Evolutionary conservation across 2,329 filamentous ascomycete genomes (phyloP).

Genomic region (Trichoderma atroviride): DNA sequence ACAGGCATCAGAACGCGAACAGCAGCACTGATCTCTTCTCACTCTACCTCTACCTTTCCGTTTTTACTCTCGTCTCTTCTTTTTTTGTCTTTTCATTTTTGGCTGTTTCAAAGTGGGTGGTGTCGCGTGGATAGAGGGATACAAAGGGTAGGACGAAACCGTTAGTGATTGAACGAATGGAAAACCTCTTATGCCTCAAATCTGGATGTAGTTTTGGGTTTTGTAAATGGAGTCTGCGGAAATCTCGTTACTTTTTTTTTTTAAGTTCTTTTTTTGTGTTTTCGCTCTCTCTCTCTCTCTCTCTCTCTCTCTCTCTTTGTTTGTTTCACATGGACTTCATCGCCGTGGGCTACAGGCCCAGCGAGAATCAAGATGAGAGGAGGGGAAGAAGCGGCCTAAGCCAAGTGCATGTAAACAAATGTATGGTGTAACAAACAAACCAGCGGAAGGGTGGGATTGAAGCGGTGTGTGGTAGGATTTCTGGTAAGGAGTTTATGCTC

Average conservation of each 20-base stretch:
- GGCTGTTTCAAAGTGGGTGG: constrained; percentile 38
- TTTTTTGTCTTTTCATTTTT: background rate
- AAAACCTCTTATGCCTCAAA: constrained; percentile 32
- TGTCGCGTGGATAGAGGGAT: constrained; percentile 36
- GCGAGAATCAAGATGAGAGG: background rate
- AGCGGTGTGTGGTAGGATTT: background rate
- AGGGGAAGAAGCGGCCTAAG: background rate
- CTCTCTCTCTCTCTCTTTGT: background rate
- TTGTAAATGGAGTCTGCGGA: constrained; percentile 45
- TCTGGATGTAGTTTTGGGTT: constrained; percentile 47
- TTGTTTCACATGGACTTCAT: background rate
- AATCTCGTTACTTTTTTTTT: constrained; percentile 25
- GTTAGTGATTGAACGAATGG: constrained; percentile 26
- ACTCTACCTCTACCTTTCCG: background rate
- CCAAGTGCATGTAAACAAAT: constrained; percentile 7
- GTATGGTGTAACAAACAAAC: background rate
- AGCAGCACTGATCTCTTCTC: constrained; percentile 32
- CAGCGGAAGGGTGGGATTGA: background rate
- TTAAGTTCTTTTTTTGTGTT: background rate
- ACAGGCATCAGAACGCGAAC: constrained; percentile 61
- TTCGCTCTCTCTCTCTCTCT: background rate
- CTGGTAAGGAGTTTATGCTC: background rate
- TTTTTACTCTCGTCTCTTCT: background rate
- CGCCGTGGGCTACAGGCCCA: background rate
- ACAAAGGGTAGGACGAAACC: constrained; percentile 25